Base-by-base conservation (phyloP, 2,329 filamentous ascomycete genomes). In the Aspergillus carbonarius region DNA sequence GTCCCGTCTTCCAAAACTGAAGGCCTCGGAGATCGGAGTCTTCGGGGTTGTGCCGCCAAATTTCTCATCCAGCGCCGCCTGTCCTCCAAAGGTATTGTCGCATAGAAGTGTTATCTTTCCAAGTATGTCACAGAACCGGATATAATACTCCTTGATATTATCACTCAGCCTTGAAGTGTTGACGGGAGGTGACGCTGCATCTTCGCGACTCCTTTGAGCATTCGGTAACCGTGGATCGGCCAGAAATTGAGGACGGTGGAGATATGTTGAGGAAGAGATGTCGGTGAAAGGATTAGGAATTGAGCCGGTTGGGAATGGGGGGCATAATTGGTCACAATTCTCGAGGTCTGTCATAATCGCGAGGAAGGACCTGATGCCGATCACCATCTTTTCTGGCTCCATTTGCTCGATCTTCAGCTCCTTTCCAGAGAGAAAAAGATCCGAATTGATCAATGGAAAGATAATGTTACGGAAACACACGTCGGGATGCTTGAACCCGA, bases 101-200 rank as follows among this genome's bases (percentile, higher is more conserved):
- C 95, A 99, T 34, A 98, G 88, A 46, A 98, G 90, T 2, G 93
- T 96, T 57, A 99, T 96, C 72, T 96, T 96, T 25, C 93, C 95
- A 7, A 99, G 79, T 23, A 99, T 93, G 72, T 96, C 92, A 71
- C 93, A 98, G 67, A 99, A 99, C 54, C 89, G 89, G 55, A 88
- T 82, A 74, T 98, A 97, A 70, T 92, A 95, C 44, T 95, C 91
- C 68, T 88, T 89, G 0, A 91, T 88, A 20, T 87, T 86, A 37
- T 96, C 92, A 52, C 85, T 88, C 54, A 98, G 82, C 18, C 80
- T 81, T 7, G 79, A 76, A 5, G 81, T 83, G 66, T 85, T 85
- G 23, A 88, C 83, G 18, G 85, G 85, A 54, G 78, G 78, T 20
- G 71, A 71, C 7, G 66, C 64, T 10, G 67, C 54, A 20, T 68